Percentiles rank a stretch among this genome's conserved stretches.
Evolutionary conservation across 495 filamentous ascomycete genomes (phyloP).

Genomic region (Neurospora cerealis): DNA sequence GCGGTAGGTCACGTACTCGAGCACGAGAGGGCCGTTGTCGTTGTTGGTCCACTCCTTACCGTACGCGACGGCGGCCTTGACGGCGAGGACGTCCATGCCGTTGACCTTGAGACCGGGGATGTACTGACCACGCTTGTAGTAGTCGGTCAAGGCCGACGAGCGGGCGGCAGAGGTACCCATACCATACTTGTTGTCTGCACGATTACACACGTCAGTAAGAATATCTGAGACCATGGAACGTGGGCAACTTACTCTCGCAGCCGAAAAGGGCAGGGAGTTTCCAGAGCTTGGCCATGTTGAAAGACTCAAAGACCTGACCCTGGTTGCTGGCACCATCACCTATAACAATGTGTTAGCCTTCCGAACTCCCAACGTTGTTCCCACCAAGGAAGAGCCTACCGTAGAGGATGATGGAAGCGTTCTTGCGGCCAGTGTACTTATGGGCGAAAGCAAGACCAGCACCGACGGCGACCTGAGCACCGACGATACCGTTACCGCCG

Average conservation of each 20-base stretch:
- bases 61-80: conserved; percentile 90
- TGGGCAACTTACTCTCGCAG: conserved; percentile 75
- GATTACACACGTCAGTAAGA: not conserved
- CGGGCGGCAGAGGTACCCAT: conserved; percentile 97
- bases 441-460: conserved; percentile 95
- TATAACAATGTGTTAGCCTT: conserved; percentile 3
- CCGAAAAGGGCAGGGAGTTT: conserved; percentile 89
- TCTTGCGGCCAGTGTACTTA: conserved; percentile 78
- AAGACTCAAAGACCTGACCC: conserved; percentile 98
- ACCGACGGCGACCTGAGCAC: conserved; percentile 95
- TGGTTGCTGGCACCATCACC: conserved; percentile 93
- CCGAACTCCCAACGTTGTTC: not conserved
- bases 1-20: conserved; percentile 98
- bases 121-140: conserved; percentile 99
- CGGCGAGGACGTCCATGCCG: conserved; percentile 97
- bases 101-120: conserved; percentile 99
- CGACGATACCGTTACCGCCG: conserved; percentile 97
- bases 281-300: conserved; percentile 99
- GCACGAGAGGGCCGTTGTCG: conserved; percentile 85
- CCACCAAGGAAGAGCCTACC: conserved; percentile 30
- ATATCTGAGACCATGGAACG: not conserved
- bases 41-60: conserved; percentile 72
- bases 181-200: conserved; percentile 97
- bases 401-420: conserved; percentile 81
- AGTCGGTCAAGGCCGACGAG: conserved; percentile 90